Base-by-base conservation (phyloP, 768 basidiomycete species). In the Hypsizygus marmoreus region DNA sequence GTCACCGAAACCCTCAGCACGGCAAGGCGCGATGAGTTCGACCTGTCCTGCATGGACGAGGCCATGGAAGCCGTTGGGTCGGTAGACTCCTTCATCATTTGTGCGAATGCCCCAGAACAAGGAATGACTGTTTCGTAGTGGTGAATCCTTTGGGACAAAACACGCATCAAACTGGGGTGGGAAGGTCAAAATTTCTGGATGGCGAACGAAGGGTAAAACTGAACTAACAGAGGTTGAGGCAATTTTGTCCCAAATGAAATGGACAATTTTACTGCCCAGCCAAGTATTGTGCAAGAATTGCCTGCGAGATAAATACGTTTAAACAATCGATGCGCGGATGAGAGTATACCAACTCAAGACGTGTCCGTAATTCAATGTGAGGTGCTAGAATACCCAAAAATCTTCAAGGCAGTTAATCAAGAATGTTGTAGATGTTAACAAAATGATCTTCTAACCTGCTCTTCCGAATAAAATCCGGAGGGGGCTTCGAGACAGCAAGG, bases 221-320 rank as follows among this genome's bases (percentile, higher is more conserved):
- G n/a, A n/a, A 13, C 53, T 13, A 34, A 41, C 29, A 12, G 32
- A 32, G 29, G 39, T 37, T 16, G 20, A 49, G 8, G 58, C 54
- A 3, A 84, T 63, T 14, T 62, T 60, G 6, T 63, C 62, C 77
- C 82, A 83, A 29, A 83, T 62, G 14, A 56, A 63, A 23, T 66
- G 69, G 1, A 75, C 74, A 17, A 86, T 72, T 35, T 65, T 73
- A 40, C 70, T 69, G 1, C 84, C 84, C 0, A 85, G 31, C 57
- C 71, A 73, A 2, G 81, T 85, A 0, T 67, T 76, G 48, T 87
- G 84, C n/a, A 86, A 63, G 58, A 85, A 85, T 2, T 76, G 77
- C 48, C 68, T 68, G n/a, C 8, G 13, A 40, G 26, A 38, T 24
- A 22, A 39, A 10, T 35, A 1, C 2, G 8, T 3, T 25, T 42